phyloP scores from a whole-genome alignment of 108 stramenopile species.

The Cyclotella atomus region DNA sequence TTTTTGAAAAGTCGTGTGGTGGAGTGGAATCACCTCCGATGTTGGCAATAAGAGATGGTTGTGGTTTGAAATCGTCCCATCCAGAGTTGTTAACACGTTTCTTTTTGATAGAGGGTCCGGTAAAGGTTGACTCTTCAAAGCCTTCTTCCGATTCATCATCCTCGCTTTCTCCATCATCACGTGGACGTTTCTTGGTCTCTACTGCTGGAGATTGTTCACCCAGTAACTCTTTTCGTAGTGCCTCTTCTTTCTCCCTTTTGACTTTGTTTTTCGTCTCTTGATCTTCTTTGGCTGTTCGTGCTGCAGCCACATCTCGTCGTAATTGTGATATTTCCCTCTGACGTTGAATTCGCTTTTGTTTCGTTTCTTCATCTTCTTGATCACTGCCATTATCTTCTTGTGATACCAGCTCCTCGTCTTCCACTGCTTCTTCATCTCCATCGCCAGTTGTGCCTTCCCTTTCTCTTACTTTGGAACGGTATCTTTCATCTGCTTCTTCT shows the following conservation, averaged over 20 bases:
- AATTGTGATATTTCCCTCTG: conserved; percentile 57
- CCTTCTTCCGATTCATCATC: conserved; percentile 29
- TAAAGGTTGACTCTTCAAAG: neutral
- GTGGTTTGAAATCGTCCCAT: conserved; percentile 14
- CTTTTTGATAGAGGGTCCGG: conserved; percentile 48
- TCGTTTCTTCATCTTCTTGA: conserved; percentile 15
- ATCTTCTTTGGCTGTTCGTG: conserved; percentile 27
- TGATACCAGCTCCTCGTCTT: too few species aligned
- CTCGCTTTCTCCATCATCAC: conserved; percentile 5
- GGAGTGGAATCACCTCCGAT: conserved; percentile 62
- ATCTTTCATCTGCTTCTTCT: conserved; percentile 64
- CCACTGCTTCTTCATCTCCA: neutral
- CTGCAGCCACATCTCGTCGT: conserved; percentile 54
- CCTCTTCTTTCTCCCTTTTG: conserved; percentile 27
- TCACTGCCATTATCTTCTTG: conserved; percentile 24
- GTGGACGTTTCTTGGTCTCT: conserved; percentile 23
- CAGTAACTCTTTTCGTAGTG: conserved; percentile 49
- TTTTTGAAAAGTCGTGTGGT: conserved; percentile 82
- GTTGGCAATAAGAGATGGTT: conserved; percentile 69
- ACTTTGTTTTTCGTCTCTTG: conserved; percentile 2
- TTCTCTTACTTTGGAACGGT: conserved; percentile 51
- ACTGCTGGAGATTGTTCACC: conserved; percentile 36
- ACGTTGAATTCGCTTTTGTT: conserved; percentile 39
- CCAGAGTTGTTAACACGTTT: conserved; percentile 35
- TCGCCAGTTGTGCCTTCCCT: conserved; percentile 19